Evolutionary conservation across 2,329 filamentous ascomycete genomes (phyloP), one percentile per base, ranked within the genome.

Genomic region (Triangularia setosa): DNA sequence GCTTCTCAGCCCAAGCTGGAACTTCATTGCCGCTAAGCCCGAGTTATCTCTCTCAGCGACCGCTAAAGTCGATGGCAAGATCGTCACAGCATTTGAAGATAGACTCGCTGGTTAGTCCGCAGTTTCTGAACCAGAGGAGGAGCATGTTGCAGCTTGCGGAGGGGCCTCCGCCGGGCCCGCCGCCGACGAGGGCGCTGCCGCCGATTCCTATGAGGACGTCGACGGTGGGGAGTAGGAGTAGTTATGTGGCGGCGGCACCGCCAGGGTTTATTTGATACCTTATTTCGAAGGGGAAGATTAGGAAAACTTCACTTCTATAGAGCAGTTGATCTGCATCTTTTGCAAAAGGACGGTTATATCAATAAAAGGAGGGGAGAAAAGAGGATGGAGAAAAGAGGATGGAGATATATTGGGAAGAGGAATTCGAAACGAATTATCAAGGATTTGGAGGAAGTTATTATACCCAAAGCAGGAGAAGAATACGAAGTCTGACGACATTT

Each of bases 181-280:
- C 84, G 4, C 84, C 84, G 24, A 84, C 77, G 11, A 80, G 80
- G 67, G 83, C 84, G 14, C 76, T 87, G 23, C 84, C 84, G 18
- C 84, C 84, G 0, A 78, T 85, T 44, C 83, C 83, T 4, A 74
- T 70, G 53, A 77, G 75, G 30, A 57, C 61, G 1, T 63, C 33
- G 55, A 28, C 44, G 28, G 40, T n/a, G 3, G 40, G 18, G 2
- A 18, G 40, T 9, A 48, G 40, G 12, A 14, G n/a, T 9, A 48
- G 40, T 48, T 14, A 16, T 48, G n/a, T 48, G n/a, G 11, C 40
- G 12, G 6, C 40, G 5, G 61, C 56, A 25, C 68, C 63, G 16
- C 66, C 68, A 23, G 67, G 67, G 7, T 67, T 67, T 48, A 67
- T 69, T 7, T 68, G 61, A 67, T 18, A n/a, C n/a, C n/a, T n/a